These are phyloP conservation scores for Lactarius akahatsu DNA, from an alignment of 768 basidiomycete genomes.

Conservation along the genomic window DNA sequence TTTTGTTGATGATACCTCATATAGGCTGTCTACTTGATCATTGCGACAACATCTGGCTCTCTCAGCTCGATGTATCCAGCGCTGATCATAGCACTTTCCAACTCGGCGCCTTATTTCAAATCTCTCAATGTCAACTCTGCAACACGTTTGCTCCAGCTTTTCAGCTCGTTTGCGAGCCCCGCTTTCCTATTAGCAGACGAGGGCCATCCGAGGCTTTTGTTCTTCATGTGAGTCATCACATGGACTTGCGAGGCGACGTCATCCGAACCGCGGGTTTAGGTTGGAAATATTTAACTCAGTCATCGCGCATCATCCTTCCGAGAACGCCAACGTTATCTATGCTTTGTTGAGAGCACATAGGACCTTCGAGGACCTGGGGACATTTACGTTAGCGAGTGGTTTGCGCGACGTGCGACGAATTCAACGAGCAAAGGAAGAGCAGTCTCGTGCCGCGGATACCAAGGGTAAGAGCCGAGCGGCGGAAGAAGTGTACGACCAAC, in stretches of 20 bases:
- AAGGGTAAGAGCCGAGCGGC: constrained; percentile 44
- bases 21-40: constrained; percentile 80
- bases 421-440: constrained; percentile 72
- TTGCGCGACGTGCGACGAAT: constrained; percentile 79
- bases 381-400: constrained; percentile 84
- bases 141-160: constrained; percentile 81
- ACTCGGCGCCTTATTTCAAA: constrained; percentile 83
- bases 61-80: constrained; percentile 89
- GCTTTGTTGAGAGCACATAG: constrained; percentile 82
- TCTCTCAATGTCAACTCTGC: constrained; percentile 79
- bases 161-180: constrained; percentile 88
- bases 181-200: constrained; percentile 90
- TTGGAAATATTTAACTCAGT: constrained; percentile 90
- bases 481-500: constrained; percentile 39
- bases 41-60: constrained; percentile 81
- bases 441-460: constrained; percentile 39
- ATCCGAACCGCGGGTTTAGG: constrained; percentile 41
- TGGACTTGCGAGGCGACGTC: not conserved
- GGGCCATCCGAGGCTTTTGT: constrained; percentile 89
- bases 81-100: constrained; percentile 85
- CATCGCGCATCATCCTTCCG: constrained; percentile 70
- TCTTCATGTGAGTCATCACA: constrained; percentile 67
- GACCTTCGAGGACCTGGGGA: constrained; percentile 85
- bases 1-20: constrained; percentile 19
- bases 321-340: constrained; percentile 88